Conservation (phyloP, 2,329 filamentous ascomycete genomes). For the Cyphellophora europaea region DNA sequence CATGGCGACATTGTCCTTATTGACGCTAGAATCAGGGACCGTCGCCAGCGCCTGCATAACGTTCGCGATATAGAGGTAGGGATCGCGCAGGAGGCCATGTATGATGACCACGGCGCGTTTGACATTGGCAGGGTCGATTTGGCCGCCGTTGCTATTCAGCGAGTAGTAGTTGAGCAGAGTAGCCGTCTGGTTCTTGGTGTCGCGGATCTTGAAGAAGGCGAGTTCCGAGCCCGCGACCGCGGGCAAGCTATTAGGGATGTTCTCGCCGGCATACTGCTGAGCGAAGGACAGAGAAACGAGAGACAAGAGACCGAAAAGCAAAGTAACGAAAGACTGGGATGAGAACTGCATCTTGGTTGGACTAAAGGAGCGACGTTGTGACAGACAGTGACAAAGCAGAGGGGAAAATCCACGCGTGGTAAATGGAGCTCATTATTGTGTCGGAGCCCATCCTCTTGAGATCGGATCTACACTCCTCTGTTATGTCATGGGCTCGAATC, state of each 20-base stretch:
- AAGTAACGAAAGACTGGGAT: too few relatives aligned
- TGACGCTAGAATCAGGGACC: slow-evolving; percentile 21
- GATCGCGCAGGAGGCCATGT: slow-evolving; percentile 25
- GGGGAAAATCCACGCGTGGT: too few relatives aligned
- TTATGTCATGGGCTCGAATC: too few relatives aligned
- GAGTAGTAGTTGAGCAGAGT: slow-evolving; percentile 27
- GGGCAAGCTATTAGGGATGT: slow-evolving; percentile 22
- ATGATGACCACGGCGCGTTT: slow-evolving; percentile 27
- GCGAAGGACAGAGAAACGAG: not conserved
- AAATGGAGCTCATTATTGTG: too few relatives aligned
- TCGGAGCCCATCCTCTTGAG: too few relatives aligned
- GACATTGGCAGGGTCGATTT: slow-evolving; percentile 18
- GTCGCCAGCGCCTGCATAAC: slow-evolving; percentile 24
- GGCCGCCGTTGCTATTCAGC: slow-evolving; percentile 18
- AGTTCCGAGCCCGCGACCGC: slow-evolving; percentile 24
- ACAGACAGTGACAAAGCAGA: too few relatives aligned
- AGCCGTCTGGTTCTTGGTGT: slow-evolving; percentile 7
- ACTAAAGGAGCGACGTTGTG: too few relatives aligned
- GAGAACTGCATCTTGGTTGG: too few relatives aligned
- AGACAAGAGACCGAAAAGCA: too few relatives aligned
- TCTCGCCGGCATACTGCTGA: slow-evolving; percentile 25
- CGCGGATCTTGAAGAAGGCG: slow-evolving; percentile 23
- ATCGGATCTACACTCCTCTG: too few relatives aligned
- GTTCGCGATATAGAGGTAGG: slow-evolving; percentile 24
- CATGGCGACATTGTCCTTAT: slow-evolving; percentile 22